Evolutionary conservation across 2,329 filamentous ascomycete species (phyloP).

Genomic region (Cordyceps militaris): DNA sequence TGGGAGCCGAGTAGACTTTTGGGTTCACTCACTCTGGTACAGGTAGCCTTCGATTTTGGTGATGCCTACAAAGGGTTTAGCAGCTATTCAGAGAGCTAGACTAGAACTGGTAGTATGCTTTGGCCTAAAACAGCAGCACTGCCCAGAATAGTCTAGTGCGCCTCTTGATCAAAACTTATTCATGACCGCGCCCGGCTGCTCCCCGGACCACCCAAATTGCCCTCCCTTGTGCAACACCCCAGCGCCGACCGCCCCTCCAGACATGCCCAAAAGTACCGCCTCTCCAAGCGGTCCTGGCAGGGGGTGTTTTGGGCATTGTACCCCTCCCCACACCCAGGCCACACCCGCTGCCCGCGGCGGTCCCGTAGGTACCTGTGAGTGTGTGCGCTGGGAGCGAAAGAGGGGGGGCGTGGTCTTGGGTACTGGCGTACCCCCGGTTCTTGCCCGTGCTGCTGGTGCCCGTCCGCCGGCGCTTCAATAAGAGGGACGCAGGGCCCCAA

Average conservation of each 20-base stretch:
- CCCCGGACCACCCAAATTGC: constrained; percentile 1
- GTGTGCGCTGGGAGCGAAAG: too few species aligned
- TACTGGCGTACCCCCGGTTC: constrained; percentile 10
- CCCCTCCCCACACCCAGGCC: not conserved
- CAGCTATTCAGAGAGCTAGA: accelerated
- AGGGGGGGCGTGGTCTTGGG: not conserved
- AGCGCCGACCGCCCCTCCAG: not conserved
- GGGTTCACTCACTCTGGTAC: not conserved
- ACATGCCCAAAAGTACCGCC: constrained; percentile 7
- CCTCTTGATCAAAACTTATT: not conserved
- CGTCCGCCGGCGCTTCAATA: constrained; percentile 7
- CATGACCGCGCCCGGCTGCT: constrained; percentile 7
- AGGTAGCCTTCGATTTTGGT: not conserved
- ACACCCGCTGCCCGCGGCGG: constrained; percentile 7
- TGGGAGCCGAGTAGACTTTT: not conserved
- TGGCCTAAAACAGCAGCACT: constrained; percentile 2
- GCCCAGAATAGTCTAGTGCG: not conserved
- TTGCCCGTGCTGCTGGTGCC: constrained; percentile 8
- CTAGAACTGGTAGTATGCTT: not conserved
- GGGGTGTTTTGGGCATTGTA: constrained; percentile 1
- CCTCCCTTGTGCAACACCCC: constrained; percentile 2
- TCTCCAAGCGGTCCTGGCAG: not conserved
- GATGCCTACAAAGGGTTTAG: not conserved
- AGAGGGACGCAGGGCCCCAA: constrained; percentile 14
- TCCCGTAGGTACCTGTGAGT: too few species aligned